Percentiles rank a stretch among this genome's conserved stretches.
Evolutionary conservation across 495 filamentous ascomycete genomes (phyloP).

Genomic region (Barbatosphaeria neglecta): DNA sequence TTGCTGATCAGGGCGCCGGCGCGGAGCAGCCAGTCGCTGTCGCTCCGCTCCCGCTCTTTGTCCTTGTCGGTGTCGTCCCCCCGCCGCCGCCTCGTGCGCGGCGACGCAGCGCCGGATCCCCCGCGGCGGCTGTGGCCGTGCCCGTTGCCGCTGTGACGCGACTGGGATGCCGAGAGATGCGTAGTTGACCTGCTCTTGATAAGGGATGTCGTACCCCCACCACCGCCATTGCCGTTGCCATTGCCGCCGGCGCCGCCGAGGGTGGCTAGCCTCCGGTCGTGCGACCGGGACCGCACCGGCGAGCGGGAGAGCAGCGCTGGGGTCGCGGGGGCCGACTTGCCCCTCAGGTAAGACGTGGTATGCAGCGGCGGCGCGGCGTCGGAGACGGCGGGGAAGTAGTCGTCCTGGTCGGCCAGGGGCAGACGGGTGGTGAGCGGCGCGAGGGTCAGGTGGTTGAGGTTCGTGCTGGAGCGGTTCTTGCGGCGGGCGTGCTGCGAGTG

Average conservation of each 20-base stretch:
- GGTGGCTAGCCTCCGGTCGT: constrained; percentile 19
- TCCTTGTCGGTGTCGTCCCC: background rate
- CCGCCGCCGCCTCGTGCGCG: constrained; percentile 11
- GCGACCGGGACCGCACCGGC: constrained; percentile 28
- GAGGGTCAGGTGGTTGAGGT: constrained; percentile 44
- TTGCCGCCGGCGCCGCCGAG: constrained; percentile 8
- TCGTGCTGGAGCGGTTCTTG: constrained; percentile 33
- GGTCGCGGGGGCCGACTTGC: constrained; percentile 44
- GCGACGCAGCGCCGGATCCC: constrained; percentile 5
- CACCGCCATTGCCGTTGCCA: background rate
- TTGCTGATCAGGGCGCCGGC: constrained; percentile 60
- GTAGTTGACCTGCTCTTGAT: constrained; percentile 38
- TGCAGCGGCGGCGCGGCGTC: constrained; percentile 8
- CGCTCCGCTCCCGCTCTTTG: constrained; percentile 16
- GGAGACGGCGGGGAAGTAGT: constrained; percentile 13
- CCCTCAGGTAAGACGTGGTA: constrained; percentile 38
- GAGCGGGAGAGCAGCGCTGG: constrained; percentile 45
- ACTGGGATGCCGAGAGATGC: constrained; percentile 21
- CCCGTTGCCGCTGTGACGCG: no score
- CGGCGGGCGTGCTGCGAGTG: constrained; percentile 34
- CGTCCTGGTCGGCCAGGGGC: constrained; percentile 44
- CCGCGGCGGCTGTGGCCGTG: constrained; percentile 7
- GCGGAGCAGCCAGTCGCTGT: constrained; percentile 65
- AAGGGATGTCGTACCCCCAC: constrained; percentile 7
- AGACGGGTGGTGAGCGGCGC: constrained; percentile 56